Base-by-base conservation (phyloP, 345 rosid species). In the Pelargonium nanum region DNA sequence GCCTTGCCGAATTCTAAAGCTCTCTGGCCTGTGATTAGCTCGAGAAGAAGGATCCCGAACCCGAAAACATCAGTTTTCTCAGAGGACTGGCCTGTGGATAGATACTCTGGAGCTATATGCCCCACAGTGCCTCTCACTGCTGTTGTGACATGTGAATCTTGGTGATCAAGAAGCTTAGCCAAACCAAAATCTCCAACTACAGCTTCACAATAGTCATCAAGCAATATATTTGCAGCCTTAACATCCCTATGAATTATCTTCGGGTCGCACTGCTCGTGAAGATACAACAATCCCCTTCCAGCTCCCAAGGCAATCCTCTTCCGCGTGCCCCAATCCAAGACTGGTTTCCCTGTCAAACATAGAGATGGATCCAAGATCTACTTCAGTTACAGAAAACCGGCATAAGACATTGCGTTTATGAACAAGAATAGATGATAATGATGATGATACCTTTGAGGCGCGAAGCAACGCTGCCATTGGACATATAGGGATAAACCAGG, bases 11-110 rank as follows among this genome's bases (percentile, higher is more conserved):
- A 91, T 68, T 93, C 99, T 17, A 87, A 70, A 32, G 99, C 96
- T 70, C 97, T 82, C 71, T 83, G 97, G 62, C 99, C 99, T 54
- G 97, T 89, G 57, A 93, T 85, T 22, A 93, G 68, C 70, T 93
- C 97, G 56, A 93, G 96, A 59, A 93, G 85, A 68, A 93, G 88
- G 63, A 93, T 89, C 32, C 99, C 99, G 62, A 89, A 93, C 21
- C 99, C 97, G 19, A 89, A 93, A 59, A 93, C 99, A 62, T 93
- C 99, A 0, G 97, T 89, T 82, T 93, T 93, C 68, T 93, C 99
- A 5, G 97, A 89, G 56, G 99, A 89, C 66, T 93, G 96, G 54
- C 99, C 99, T 1, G 99, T 93, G 25, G 99, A 93, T 53, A 93
- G 91, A 72, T 93, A 93, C 61, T 92, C 99, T 0, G 99, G 99